phyloP scores from a whole-genome alignment of 176 grass and related monocot species.

The Alloteropsis semialata region DNA sequence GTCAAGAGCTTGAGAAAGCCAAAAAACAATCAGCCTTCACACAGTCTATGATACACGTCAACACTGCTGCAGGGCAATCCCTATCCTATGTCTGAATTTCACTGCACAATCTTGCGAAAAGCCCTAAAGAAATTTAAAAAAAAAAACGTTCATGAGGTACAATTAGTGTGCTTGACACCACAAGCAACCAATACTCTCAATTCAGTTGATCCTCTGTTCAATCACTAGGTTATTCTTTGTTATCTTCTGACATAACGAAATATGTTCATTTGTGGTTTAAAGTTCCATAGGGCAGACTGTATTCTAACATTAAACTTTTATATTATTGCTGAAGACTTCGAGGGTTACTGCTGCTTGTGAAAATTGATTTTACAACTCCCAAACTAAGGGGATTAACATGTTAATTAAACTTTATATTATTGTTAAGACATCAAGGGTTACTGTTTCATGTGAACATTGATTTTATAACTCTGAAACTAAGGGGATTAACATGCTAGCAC shows the following conservation, averaged over 20 bases:
- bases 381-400: too few species aligned
- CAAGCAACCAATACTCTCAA: background rate
- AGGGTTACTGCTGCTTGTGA: too few species aligned
- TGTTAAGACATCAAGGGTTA: background rate
- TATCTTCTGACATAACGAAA: background rate
- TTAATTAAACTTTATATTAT: background rate
- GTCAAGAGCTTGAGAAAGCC: too few species aligned
- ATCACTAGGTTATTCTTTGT: background rate
- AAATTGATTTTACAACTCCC: too few species aligned
- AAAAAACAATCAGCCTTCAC: background rate
- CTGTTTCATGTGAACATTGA: background rate
- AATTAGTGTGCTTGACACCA: background rate
- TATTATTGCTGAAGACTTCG: too few species aligned
- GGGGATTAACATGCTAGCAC: background rate
- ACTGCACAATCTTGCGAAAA: background rate
- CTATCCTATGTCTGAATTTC: background rate
- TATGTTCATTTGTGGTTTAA: background rate
- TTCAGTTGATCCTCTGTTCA: background rate
- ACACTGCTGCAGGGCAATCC: background rate
- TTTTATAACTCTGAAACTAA: background rate
- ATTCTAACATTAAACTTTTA: background rate
- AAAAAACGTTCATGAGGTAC: background rate
- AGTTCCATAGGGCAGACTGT: background rate
- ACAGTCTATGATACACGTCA: background rate
- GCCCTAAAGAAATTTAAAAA: background rate